Evolutionary conservation across 2,329 filamentous ascomycete species (phyloP).

Genomic region (Paraconiothyrium sp.): DNA sequence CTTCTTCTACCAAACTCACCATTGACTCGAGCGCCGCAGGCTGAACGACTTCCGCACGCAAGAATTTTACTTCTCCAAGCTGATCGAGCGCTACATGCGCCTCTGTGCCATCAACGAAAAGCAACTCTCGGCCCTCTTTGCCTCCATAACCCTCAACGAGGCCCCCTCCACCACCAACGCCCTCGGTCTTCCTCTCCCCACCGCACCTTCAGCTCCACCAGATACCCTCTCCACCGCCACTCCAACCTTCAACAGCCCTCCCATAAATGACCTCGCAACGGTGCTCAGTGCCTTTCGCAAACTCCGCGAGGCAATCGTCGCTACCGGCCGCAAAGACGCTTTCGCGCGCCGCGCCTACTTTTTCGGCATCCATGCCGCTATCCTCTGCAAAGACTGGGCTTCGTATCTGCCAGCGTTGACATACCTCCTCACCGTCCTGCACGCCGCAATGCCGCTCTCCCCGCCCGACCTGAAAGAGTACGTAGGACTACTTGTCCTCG

Average conservation of each 20-base stretch:
- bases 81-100: conserved; percentile 87
- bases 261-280: conserved; percentile 69
- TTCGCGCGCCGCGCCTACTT: conserved; percentile 92
- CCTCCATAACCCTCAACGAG: conserved; percentile 62
- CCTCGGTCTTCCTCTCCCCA: conserved; percentile 28
- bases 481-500: conserved; percentile 81
- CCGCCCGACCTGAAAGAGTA: conserved; percentile 80
- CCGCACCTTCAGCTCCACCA: conserved; percentile 9
- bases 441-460: conserved; percentile 73
- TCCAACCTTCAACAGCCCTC: conserved; percentile 40
- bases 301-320: conserved; percentile 87
- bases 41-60: conserved; percentile 75
- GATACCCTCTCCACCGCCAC: conserved; percentile 34
- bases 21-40: conserved; percentile 35
- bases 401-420: conserved; percentile 90
- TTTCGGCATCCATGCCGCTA: conserved; percentile 85
- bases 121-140: conserved; percentile 78
- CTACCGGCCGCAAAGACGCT: conserved; percentile 75
- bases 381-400: conserved; percentile 83
- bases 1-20: not conserved
- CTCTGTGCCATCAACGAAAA: conserved; percentile 83
- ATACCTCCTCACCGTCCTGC: conserved; percentile 78
- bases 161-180: conserved; percentile 22
- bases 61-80: conserved; percentile 85
- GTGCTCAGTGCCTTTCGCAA: conserved; percentile 89